phyloP scores from a whole-genome alignment of 495 filamentous ascomycete species.

The Aspergillus asperescens region DNA sequence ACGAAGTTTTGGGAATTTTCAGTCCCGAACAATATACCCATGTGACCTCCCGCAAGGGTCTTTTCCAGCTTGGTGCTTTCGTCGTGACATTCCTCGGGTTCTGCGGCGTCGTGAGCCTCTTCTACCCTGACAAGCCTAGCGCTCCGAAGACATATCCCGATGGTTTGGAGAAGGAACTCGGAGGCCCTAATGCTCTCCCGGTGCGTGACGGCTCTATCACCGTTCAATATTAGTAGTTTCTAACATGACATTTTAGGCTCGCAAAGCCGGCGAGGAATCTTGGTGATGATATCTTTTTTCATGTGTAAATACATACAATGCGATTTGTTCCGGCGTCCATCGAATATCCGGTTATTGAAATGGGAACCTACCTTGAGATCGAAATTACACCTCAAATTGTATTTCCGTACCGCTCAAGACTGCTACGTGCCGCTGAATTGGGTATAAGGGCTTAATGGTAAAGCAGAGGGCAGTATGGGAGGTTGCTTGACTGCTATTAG shows the following conservation, averaged over 20 bases:
- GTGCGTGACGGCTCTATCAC: conserved; percentile 27
- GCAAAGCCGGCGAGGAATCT: conserved; percentile 39
- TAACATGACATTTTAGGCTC: conserved; percentile 29
- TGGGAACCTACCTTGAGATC: neutral
- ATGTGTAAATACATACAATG: conserved; percentile 45
- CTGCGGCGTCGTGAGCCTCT: conserved; percentile 60
- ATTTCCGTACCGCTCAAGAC: neutral
- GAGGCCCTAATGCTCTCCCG: conserved; percentile 52
- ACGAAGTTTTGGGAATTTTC: conserved; percentile 91
- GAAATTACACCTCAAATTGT: neutral
- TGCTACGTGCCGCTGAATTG: too few species aligned
- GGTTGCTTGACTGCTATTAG: too few species aligned
- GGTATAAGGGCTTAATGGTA: too few species aligned
- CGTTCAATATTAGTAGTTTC: conserved; percentile 3
- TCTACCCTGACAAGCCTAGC: conserved; percentile 81
- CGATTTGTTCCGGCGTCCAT: conserved; percentile 34
- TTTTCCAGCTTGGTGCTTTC: conserved; percentile 70
- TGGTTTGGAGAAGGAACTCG: conserved; percentile 81
- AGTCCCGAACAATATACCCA: conserved; percentile 86
- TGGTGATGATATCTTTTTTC: conserved; percentile 34
- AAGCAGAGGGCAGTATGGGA: too few species aligned
- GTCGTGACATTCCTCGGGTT: conserved; percentile 64
- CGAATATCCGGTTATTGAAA: conserved; percentile 22
- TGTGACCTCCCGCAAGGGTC: conserved; percentile 63
- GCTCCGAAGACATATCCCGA: conserved; percentile 74